Percentiles rank a stretch among this genome's conserved stretches.
These are phyloP conservation scores for Saccharomyces cerevisiae DNA, from an alignment of 805 yeast genomes.

Conservation along the genomic window DNA sequence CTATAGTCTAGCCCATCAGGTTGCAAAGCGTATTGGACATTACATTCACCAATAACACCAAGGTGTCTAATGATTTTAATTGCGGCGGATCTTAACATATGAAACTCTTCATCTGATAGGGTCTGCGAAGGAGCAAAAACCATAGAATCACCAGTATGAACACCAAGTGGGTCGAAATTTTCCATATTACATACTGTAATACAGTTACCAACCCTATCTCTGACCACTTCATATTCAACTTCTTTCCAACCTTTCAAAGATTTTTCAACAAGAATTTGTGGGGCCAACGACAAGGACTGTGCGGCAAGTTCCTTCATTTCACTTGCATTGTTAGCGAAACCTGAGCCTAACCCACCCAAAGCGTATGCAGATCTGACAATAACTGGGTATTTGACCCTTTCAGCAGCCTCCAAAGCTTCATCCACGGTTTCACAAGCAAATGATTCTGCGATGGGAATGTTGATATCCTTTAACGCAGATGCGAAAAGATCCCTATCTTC, in stretches of 20 bases:
- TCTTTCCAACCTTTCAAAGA: conserved; percentile 99
- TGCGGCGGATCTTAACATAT: conserved; percentile 96
- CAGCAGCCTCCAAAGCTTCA: conserved; percentile 89
- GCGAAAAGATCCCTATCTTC: conserved; percentile 97
- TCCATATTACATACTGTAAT: conserved; percentile 99
- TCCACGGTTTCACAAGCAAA: conserved; percentile 91
- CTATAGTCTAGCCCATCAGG: conserved; percentile 94
- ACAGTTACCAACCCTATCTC: conserved; percentile 94
- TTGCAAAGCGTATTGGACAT: conserved; percentile 92
- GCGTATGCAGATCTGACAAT: conserved; percentile 97
- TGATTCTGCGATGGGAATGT: conserved; percentile 95
- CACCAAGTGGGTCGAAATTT: conserved; percentile 95
- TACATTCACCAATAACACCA: conserved; percentile 99
- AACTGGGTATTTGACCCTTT: conserved; percentile 82
- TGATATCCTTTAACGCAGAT: conserved; percentile 86
- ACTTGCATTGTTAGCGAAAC: conserved; percentile 77
- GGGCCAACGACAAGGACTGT: conserved; percentile 81
- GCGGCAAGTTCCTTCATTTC: conserved; percentile 84
- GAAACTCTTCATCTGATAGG: conserved; percentile 91
- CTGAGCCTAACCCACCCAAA: conserved; percentile 95
- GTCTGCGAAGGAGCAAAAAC: conserved; percentile 99
- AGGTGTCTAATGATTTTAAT: conserved; percentile 94
- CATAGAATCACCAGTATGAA: conserved; percentile 97
- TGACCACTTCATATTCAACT: conserved; percentile 95
- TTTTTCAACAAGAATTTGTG: conserved; percentile 93